phyloP scores from a whole-genome alignment of 2,329 filamentous ascomycete species.

The Claviceps purpurea region DNA sequence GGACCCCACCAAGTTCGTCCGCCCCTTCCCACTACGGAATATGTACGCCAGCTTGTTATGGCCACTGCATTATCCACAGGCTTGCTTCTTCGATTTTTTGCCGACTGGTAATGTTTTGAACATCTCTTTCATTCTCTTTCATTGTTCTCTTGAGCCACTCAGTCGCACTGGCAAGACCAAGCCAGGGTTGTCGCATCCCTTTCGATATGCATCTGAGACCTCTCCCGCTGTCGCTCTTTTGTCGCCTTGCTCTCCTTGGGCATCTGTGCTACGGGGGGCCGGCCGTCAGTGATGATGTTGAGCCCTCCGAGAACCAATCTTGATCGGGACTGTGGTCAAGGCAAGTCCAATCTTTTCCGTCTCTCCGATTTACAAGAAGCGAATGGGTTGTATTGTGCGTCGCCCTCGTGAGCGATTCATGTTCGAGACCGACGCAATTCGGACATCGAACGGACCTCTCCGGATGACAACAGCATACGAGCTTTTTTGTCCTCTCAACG shows the following conservation, averaged over 20 bases:
- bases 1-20: too few relatives aligned
- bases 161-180: not conserved
- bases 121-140: not conserved
- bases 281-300: not conserved
- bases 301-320: not conserved
- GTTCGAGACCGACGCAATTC: not conserved
- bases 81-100: too few relatives aligned
- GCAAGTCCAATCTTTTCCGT: too few relatives aligned
- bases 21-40: too few relatives aligned
- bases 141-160: not conserved
- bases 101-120: too few relatives aligned
- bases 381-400: not conserved
- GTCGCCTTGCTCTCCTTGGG: not conserved
- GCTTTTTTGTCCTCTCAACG: not conserved
- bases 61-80: too few relatives aligned
- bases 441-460: not conserved
- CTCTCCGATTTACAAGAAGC: not conserved
- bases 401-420: not conserved
- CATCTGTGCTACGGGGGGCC: not conserved
- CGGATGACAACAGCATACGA: not conserved
- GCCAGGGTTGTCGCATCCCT: not conserved
- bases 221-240: not conserved
- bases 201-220: constrained; percentile 2
- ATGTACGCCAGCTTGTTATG: too few relatives aligned
- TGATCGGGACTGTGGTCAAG: not conserved